Evolutionary conservation across 306 rosid genomes (phyloP).

Genomic region (Corylus heterophylla): DNA sequence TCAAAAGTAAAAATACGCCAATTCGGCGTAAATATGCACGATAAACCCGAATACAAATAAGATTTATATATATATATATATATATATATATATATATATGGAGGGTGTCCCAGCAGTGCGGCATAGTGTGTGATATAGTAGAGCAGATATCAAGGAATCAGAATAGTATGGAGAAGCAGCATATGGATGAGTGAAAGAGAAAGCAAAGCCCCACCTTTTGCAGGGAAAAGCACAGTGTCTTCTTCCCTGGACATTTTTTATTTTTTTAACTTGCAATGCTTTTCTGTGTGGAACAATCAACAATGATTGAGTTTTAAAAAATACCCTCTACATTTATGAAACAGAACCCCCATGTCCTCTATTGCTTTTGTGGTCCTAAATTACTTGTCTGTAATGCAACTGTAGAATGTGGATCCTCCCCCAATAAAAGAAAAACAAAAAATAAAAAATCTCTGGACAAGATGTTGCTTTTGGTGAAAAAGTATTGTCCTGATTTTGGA

Average conservation of each 20-base stretch:
- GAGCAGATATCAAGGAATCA: not conserved
- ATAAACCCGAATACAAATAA: too few species aligned
- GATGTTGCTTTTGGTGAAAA: not conserved
- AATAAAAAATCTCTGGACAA: not conserved
- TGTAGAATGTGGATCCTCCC: too few species aligned
- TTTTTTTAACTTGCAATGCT: not conserved
- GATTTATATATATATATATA: too few species aligned
- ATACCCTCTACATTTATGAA: not conserved
- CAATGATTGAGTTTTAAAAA: too few species aligned
- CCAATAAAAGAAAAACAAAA: too few species aligned
- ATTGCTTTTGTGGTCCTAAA: not conserved
- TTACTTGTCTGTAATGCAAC: too few species aligned
- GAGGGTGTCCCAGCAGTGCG: not conserved
- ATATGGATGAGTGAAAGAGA: not conserved
- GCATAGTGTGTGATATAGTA: not conserved
- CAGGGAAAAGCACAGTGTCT: not conserved
- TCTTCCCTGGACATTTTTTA: not conserved
- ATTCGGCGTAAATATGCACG: too few species aligned
- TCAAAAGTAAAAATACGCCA: too few species aligned
- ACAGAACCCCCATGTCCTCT: not conserved
- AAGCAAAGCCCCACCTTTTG: not conserved
- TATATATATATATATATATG: too few species aligned
- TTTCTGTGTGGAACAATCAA: not conserved
- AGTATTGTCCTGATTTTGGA: not conserved
- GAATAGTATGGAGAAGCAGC: not conserved